phyloP scores from a whole-genome alignment of 2,329 filamentous ascomycete genomes.

The Colletotrichum falcatum region DNA sequence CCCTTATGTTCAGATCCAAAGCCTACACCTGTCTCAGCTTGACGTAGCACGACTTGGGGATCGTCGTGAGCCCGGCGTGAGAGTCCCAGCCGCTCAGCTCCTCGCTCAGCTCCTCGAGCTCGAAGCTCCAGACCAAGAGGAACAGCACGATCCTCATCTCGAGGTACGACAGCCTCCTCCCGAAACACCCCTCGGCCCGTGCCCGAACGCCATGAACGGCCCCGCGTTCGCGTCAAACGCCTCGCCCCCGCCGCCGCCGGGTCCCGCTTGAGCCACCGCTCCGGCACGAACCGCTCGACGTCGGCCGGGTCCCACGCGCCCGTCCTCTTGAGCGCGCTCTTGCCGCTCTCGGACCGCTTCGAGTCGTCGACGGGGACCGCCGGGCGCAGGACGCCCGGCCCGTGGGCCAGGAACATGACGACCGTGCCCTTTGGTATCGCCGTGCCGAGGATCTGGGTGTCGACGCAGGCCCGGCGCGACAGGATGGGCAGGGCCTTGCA shows the following conservation, averaged over 20 bases:
- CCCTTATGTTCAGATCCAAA: too few species aligned
- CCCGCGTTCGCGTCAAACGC: slow-evolving; percentile 45
- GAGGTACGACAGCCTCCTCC: slow-evolving; percentile 46
- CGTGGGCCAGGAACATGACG: slow-evolving; percentile 37
- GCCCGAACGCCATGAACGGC: slow-evolving; percentile 45
- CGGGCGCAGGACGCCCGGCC: slow-evolving; percentile 24
- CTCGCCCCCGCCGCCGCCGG: slow-evolving; percentile 28
- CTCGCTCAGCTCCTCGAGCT: slow-evolving; percentile 41
- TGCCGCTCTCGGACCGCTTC: slow-evolving; percentile 35
- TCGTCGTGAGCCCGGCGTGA: slow-evolving; percentile 45
- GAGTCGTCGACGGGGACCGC: slow-evolving; percentile 38
- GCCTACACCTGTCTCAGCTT: slow-evolving; percentile 41
- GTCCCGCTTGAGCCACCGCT: slow-evolving; percentile 42
- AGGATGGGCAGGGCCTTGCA: slow-evolving; percentile 43
- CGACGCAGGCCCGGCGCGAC: slow-evolving; percentile 43
- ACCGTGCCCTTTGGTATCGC: slow-evolving; percentile 46
- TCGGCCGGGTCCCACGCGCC: slow-evolving; percentile 32
- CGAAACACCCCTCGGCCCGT: slow-evolving; percentile 47
- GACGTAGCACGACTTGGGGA: slow-evolving; percentile 46
- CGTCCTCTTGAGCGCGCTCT: not conserved
- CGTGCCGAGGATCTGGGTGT: slow-evolving; percentile 45
- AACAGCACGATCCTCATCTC: slow-evolving; percentile 46
- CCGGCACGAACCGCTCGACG: slow-evolving; percentile 41
- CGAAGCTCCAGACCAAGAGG: slow-evolving; percentile 46
- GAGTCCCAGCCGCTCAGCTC: slow-evolving; percentile 42